Percentiles rank a stretch among this genome's conserved stretches.
Evolutionary conservation across 2,329 filamentous ascomycete genomes (phyloP).

Genomic region (Fusarium gaditjirri): DNA sequence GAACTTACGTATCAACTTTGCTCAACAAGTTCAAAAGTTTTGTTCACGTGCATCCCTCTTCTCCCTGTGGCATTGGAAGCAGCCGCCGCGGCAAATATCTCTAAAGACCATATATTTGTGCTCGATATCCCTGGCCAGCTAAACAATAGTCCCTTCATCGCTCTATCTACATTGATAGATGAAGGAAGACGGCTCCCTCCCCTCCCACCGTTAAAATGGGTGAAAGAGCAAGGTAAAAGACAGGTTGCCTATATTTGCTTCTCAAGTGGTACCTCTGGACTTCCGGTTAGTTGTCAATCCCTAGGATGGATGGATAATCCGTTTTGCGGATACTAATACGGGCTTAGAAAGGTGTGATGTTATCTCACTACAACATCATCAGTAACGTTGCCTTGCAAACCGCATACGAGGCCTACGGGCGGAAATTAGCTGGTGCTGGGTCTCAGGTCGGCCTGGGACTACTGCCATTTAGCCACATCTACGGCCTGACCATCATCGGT

Average conservation of each 20-base stretch:
- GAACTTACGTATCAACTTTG: not conserved
- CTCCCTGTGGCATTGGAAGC: not conserved
- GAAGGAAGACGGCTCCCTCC: fast-evolving
- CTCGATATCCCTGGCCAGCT: not conserved
- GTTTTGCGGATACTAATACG: not conserved
- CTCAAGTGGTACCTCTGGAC: not conserved
- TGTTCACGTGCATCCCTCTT: not conserved
- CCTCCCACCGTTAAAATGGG: not conserved
- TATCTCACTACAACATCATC: not conserved
- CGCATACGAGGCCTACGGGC: not conserved
- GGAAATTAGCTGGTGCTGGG: conserved; percentile 5
- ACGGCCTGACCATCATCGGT: not conserved
- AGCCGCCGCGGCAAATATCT: not conserved
- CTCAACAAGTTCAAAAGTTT: not conserved
- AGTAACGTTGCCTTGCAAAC: not conserved
- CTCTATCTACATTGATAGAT: not conserved
- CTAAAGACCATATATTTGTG: not conserved
- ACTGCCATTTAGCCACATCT: conserved; percentile 81
- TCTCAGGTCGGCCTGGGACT: conserved; percentile 70
- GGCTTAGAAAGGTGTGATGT: not conserved
- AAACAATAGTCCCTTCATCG: fast-evolving
- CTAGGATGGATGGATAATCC: fast-evolving
- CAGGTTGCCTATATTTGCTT: not conserved
- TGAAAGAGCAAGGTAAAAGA: not conserved
- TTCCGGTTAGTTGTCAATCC: not conserved